Percentiles rank a stretch among this genome's conserved stretches.
phyloP scores from a whole-genome alignment of 805 yeast species.

The Cyberlindnera euphorbiiphila region DNA sequence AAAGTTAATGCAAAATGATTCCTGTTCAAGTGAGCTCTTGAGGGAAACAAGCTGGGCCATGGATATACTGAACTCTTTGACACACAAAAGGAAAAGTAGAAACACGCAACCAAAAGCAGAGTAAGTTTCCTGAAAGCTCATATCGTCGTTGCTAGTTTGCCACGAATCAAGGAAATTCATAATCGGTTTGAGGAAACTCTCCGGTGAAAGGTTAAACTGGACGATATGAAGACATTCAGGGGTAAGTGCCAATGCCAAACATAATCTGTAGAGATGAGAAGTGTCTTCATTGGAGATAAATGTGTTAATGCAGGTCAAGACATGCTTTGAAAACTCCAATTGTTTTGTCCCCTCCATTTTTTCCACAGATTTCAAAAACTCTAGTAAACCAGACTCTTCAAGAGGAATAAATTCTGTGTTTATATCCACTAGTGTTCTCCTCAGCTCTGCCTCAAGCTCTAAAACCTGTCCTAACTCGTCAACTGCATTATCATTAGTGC shows the following conservation, averaged over 20 bases:
- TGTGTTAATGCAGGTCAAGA: slow-evolving; percentile 31
- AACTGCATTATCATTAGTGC: slow-evolving; percentile 31
- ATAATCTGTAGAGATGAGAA: slow-evolving; percentile 44
- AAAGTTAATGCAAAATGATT: slow-evolving; percentile 32
- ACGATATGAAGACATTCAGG: slow-evolving; percentile 39
- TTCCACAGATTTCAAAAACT: slow-evolving; percentile 45
- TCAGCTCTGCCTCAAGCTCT: slow-evolving; percentile 30
- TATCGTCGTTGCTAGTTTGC: slow-evolving; percentile 40
- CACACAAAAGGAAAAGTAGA: slow-evolving; percentile 40
- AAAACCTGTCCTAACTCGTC: slow-evolving; percentile 32
- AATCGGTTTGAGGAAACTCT: slow-evolving; percentile 38
- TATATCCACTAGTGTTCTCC: slow-evolving; percentile 32
- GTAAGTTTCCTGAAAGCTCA: slow-evolving; percentile 61
- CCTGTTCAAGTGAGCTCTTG: slow-evolving; percentile 13
- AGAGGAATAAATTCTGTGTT: slow-evolving; percentile 46
- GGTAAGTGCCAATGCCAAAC: slow-evolving; percentile 47
- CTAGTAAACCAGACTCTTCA: slow-evolving; percentile 51
- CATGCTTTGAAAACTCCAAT: slow-evolving; percentile 39
- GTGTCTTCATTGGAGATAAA: slow-evolving; percentile 40
- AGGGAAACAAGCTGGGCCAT: slow-evolving; percentile 27
- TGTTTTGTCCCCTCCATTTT: slow-evolving; percentile 44
- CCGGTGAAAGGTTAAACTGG: slow-evolving; percentile 43
- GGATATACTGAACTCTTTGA: slow-evolving; percentile 35
- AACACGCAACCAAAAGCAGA: slow-evolving; percentile 64
- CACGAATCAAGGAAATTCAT: slow-evolving; percentile 49